Conservation (phyloP, 2,329 filamentous ascomycete genomes). For the Acephala macrosclerotiorum region DNA sequence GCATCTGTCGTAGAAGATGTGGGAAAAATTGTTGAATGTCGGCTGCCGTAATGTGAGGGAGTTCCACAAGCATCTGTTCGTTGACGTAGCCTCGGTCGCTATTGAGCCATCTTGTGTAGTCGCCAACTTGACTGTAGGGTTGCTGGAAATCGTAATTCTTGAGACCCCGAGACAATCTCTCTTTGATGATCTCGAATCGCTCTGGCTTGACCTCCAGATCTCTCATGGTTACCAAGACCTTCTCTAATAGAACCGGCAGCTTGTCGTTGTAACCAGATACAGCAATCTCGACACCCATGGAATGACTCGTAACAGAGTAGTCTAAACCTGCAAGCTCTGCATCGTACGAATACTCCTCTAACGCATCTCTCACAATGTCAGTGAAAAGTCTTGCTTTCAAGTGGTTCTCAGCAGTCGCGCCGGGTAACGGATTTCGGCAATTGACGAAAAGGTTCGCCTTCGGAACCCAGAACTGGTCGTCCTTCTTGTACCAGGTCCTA, state of each 20-base stretch:
- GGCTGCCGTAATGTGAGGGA: conserved; percentile 76
- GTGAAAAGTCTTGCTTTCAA: conserved; percentile 83
- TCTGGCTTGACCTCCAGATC: conserved; percentile 86
- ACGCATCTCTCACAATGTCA: conserved; percentile 84
- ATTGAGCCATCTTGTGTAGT: conserved; percentile 82
- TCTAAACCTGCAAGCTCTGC: conserved; percentile 90
- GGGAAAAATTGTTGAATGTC: conserved; percentile 81
- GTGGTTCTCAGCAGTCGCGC: conserved; percentile 77
- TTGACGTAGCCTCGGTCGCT: conserved; percentile 80
- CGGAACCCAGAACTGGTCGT: conserved; percentile 97
- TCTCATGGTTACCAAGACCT: conserved; percentile 83
- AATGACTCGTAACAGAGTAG: conserved; percentile 79
- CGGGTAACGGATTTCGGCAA: conserved; percentile 80
- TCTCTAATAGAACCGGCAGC: conserved; percentile 86
- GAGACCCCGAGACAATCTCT: conserved; percentile 77
- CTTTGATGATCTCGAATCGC: conserved; percentile 90
- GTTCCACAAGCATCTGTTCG: conserved; percentile 79
- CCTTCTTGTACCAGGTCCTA: conserved; percentile 97
- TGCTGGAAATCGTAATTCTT: conserved; percentile 89
- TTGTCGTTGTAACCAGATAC: conserved; percentile 97
- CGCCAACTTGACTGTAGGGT: conserved; percentile 86
- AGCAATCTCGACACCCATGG: conserved; percentile 77
- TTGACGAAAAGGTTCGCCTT: conserved; percentile 88
- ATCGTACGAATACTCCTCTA: conserved; percentile 95
- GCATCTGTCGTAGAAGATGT: conserved; percentile 81